These are phyloP conservation scores for Pseudogymnoascus sp. DNA, from an alignment of 2,329 filamentous ascomycete species.

Conservation along the genomic window DNA sequence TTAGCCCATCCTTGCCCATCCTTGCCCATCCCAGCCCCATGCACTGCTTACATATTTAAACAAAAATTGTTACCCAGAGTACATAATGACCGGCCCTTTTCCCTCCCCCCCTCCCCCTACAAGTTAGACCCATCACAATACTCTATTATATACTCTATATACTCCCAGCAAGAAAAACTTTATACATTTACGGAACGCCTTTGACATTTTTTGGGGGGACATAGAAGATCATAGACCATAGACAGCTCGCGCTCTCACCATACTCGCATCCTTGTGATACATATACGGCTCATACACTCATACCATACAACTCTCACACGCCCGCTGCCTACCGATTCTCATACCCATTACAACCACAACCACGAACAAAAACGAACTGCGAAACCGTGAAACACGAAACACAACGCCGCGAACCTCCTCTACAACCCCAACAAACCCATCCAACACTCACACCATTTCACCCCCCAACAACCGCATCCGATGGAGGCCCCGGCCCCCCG, in stretches of 20 bases:
- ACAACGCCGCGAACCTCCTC: background rate
- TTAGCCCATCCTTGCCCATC: background rate
- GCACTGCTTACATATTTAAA: background rate
- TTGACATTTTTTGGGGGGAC: background rate
- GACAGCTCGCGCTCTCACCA: background rate
- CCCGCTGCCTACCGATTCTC: background rate
- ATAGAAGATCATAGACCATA: background rate
- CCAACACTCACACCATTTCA: background rate
- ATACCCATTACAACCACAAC: background rate
- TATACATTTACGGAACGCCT: background rate
- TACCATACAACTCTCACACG: too few relatives aligned
- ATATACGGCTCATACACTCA: background rate
- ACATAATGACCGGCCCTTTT: background rate
- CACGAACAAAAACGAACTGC: background rate
- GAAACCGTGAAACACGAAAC: background rate
- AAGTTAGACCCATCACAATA: background rate
- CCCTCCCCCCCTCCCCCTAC: background rate
- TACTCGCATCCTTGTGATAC: background rate
- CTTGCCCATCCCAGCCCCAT: background rate
- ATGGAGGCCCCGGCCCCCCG: background rate
- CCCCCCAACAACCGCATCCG: background rate
- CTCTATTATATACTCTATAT: slow-evolving; percentile 3
- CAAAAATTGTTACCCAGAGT: background rate
- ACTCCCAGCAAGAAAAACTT: background rate
- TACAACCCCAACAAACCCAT: background rate